A percentile compares a stretch with the other conserved stretches of the same genome.
Conservation (phyloP, 805 yeast genomes). For the Suhomyces kilbournensis region DNA sequence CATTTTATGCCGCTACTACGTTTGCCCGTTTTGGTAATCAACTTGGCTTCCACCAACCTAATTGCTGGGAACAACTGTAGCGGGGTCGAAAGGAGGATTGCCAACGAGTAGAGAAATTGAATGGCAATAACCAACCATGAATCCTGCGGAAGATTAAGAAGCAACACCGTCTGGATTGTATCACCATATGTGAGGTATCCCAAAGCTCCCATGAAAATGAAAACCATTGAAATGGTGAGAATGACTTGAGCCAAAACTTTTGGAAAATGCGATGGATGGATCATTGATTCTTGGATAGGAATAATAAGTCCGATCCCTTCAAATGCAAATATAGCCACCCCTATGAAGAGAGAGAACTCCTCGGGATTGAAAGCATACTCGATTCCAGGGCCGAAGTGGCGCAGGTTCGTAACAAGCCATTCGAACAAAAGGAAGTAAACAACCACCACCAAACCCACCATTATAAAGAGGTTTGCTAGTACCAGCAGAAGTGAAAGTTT, state of each 20-base stretch:
- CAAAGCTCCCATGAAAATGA: constrained; percentile 60
- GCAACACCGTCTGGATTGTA: constrained; percentile 61
- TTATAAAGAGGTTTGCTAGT: constrained; percentile 66
- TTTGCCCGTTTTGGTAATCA: constrained; percentile 60
- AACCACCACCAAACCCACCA: constrained; percentile 64
- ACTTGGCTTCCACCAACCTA: constrained; percentile 61
- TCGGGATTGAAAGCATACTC: constrained; percentile 49
- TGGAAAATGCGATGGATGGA: constrained; percentile 70
- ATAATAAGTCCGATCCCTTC: constrained; percentile 83
- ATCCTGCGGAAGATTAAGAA: constrained; percentile 68
- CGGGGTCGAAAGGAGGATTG: constrained; percentile 78
- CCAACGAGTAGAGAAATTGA: constrained; percentile 70
- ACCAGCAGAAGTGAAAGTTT: constrained; percentile 70
- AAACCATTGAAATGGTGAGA: constrained; percentile 56
- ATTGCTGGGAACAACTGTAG: constrained; percentile 78
- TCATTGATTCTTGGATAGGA: constrained; percentile 82
- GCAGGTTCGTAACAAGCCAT: constrained; percentile 37
- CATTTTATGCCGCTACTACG: constrained; percentile 52
- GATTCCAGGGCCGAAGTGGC: constrained; percentile 46
- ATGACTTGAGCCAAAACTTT: constrained; percentile 60
- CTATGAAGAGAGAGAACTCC: constrained; percentile 70
- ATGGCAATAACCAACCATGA: constrained; percentile 59
- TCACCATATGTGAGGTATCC: constrained; percentile 73
- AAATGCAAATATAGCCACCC: constrained; percentile 84
- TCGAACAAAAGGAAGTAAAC: constrained; percentile 52